Evolutionary conservation across 2,329 filamentous ascomycete species (phyloP).

Genomic region (Pseudocercospora musae): DNA sequence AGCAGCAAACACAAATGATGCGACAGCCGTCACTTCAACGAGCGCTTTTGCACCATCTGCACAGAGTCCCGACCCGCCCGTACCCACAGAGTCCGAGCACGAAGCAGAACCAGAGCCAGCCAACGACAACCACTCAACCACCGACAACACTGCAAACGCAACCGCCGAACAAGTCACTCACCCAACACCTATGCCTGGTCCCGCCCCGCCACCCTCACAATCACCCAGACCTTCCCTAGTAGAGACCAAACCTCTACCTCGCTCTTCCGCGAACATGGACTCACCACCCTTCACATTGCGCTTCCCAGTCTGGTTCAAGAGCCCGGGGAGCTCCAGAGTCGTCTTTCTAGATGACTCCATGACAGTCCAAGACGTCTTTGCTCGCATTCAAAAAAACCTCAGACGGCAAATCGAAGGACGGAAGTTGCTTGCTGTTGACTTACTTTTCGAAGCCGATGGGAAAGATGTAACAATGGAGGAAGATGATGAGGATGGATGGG

Average conservation of each 20-base stretch:
- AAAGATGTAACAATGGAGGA: conserved; percentile 5
- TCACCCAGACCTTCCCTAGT: too few relatives aligned
- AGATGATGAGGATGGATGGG: conserved; percentile 6
- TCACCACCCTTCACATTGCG: neutral
- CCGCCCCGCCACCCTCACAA: too few relatives aligned
- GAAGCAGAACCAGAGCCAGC: too few relatives aligned
- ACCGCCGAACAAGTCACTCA: too few relatives aligned
- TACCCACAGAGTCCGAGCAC: too few relatives aligned
- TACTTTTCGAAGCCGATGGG: neutral
- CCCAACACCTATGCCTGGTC: too few relatives aligned
- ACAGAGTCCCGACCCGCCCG: too few relatives aligned
- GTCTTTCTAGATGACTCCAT: neutral
- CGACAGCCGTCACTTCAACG: too few relatives aligned
- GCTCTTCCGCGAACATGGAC: neutral
- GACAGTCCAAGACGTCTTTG: neutral
- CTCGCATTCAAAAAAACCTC: neutral
- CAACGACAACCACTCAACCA: too few relatives aligned
- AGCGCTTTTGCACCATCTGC: too few relatives aligned
- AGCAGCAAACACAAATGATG: too few relatives aligned
- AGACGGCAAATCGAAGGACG: neutral
- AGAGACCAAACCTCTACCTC: neutral
- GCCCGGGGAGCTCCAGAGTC: neutral
- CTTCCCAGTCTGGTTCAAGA: neutral
- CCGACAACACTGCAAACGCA: too few relatives aligned
- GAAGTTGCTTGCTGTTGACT: neutral